A percentile compares a stretch with the other conserved stretches of the same genome.
Conservation (phyloP, 106 monocot species). For the Narthecium ossifragum region DNA sequence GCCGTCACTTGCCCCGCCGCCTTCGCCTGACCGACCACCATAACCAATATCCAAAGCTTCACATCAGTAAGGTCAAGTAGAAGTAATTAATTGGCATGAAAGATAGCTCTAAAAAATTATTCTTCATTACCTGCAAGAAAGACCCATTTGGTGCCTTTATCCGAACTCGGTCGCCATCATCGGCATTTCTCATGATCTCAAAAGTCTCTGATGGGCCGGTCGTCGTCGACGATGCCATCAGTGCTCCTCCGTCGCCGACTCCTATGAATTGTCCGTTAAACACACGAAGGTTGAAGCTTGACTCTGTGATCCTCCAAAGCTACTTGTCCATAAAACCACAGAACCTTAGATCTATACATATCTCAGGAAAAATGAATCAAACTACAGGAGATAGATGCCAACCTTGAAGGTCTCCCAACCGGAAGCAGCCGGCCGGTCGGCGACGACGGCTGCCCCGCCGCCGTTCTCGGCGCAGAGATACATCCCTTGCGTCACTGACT, state of each 20-base stretch:
- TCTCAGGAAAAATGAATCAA: too few relatives aligned
- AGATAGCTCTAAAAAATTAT: background rate
- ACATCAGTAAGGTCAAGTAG: too few relatives aligned
- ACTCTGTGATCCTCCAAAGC: constrained; percentile 28
- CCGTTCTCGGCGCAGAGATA: constrained; percentile 30
- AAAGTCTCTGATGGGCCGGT: constrained; percentile 57
- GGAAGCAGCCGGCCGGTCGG: constrained; percentile 22
- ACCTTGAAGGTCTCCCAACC: constrained; percentile 40
- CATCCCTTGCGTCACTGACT: constrained; percentile 21
- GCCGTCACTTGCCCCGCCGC: constrained; percentile 34
- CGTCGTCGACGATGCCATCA: constrained; percentile 18
- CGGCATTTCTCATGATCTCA: constrained; percentile 36
- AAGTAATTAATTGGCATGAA: background rate
- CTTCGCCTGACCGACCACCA: constrained; percentile 8
- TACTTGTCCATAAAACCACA: background rate
- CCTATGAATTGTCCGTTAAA: constrained; percentile 47
- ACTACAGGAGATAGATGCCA: background rate
- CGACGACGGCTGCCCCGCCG: constrained; percentile 25
- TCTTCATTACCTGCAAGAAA: constrained; percentile 73
- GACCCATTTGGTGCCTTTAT: constrained; percentile 54
- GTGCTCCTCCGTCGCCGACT: constrained; percentile 9
- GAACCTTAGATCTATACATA: too few relatives aligned
- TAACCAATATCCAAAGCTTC: too few relatives aligned
- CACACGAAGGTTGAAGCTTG: constrained; percentile 45
- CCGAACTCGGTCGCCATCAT: constrained; percentile 29